Conservation (phyloP, 73 alveolate genomes). For the Tetrahymena thermophila region DNA sequence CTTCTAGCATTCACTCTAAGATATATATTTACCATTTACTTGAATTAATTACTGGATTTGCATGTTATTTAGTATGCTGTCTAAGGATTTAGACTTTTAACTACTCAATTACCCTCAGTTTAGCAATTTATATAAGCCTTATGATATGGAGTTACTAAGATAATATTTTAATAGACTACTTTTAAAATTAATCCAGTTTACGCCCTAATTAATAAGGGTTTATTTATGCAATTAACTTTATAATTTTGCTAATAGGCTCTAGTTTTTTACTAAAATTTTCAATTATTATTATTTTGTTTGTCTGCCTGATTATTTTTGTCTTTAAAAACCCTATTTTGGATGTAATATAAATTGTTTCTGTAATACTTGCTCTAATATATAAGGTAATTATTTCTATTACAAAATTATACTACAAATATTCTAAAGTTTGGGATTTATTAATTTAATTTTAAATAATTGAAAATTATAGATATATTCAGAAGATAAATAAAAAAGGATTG, state of each 20-base stretch:
- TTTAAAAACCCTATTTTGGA: not conserved
- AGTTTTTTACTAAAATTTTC: not conserved
- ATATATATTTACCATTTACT: not conserved
- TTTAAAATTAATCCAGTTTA: not conserved
- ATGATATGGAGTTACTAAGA: not conserved
- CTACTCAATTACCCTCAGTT: not conserved
- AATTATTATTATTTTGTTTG: not conserved
- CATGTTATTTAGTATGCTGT: not conserved
- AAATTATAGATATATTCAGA: not conserved
- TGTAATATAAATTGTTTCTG: not conserved
- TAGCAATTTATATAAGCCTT: not conserved
- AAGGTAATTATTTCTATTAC: not conserved
- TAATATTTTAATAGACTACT: not conserved
- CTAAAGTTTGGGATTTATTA: not conserved
- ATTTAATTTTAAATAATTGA: not conserved
- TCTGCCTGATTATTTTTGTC: not conserved
- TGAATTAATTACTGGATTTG: not conserved
- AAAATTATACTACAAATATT: not conserved
- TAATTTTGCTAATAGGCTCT: not conserved
- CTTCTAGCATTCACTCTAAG: not conserved
- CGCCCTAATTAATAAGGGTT: not conserved
- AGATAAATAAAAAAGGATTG: not conserved
- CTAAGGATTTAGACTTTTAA: not conserved
- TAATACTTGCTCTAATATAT: not conserved
- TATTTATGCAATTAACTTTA: not conserved